Evolutionary conservation across 2,329 filamentous ascomycete species (phyloP), one percentile per base, ranked within the genome.

Genomic region (Teratosphaeriaceae sp.): DNA sequence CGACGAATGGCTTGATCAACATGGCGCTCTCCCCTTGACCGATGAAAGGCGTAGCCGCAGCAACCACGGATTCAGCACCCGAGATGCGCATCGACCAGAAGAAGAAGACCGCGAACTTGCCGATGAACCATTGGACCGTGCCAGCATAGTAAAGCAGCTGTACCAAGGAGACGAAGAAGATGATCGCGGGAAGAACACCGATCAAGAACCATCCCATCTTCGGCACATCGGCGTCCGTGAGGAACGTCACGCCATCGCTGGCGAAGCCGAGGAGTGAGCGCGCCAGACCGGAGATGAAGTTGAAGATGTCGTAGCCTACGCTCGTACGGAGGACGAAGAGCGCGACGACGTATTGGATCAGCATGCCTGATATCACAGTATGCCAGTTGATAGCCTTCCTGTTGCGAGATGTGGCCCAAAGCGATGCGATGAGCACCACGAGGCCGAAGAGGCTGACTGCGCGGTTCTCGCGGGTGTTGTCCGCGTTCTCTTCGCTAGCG

Each of bases 141-240:
- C 84, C 85, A 55, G 81, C 74, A 71, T 89, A 84, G 71, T 86
- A 94, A 33, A 94, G 67, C 27, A 95, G 78, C 66, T 94, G 85
- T 20, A 94, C 87, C n/a, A 95, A 73, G 1, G 88, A 80, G 45
- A 95, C 85, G 78, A 96, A 95, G 79, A 95, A 96, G 70, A 95
- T 87, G 66, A 96, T 94, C 56, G 89, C 82, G 0, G 89, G 88
- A n/a, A 94, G 75, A 49, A 94, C 88, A 38, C 74, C 71, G 38
- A 84, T 74, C 50, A 95, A 73, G 76, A 94, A 95, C 76, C 76
- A 88, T 3, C 57, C 53, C 1, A 73, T 57, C 2, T 65, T 26
- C 3, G 69, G 59, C 5, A 72, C 69, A 6, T 64, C 62, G 0
- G 55, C 42, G 12, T 70, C 68, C 0, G 80, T 84, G 54, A 96